phyloP scores from a whole-genome alignment of 208 protist genomes.

The Trypanosoma brucei region DNA sequence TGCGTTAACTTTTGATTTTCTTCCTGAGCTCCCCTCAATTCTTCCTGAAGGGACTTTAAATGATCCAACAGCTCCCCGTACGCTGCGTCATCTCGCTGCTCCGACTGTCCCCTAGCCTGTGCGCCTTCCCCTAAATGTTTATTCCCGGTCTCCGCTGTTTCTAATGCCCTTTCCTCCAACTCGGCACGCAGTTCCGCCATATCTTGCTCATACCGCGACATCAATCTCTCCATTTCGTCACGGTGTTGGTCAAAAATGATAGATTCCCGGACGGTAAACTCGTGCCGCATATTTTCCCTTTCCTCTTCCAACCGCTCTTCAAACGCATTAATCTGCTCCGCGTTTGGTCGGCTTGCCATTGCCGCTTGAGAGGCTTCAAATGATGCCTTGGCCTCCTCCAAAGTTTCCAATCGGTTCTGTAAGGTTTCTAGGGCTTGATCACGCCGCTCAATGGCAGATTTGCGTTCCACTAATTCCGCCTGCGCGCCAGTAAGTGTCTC shows the following conservation, averaged over 20 bases:
- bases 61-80: conserved; percentile 58
- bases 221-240: conserved; percentile 59
- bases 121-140: conserved; percentile 5
- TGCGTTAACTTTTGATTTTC: conserved; percentile 20
- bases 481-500: conserved; percentile 18
- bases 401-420: conserved; percentile 37
- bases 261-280: conserved; percentile 46
- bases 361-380: conserved; percentile 23
- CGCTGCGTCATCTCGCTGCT: conserved; percentile 24
- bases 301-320: conserved; percentile 48
- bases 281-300: conserved; percentile 32
- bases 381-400: conserved; percentile 24
- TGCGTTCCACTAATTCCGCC: conserved; percentile 33
- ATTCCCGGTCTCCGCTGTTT: conserved; percentile 20
- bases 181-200: conserved; percentile 40
- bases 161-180: conserved; percentile 21
- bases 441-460: conserved; percentile 28
- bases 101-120: background rate
- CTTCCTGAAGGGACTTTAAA: conserved; percentile 40
- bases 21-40: conserved; percentile 15
- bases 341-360: conserved; percentile 32
- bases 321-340: conserved; percentile 51
- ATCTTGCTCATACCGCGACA: conserved; percentile 43
- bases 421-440: conserved; percentile 38
- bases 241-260: conserved; percentile 54